These are phyloP conservation scores for Venturia asperata DNA, from an alignment of 2,329 filamentous ascomycete species.

Conservation along the genomic window DNA sequence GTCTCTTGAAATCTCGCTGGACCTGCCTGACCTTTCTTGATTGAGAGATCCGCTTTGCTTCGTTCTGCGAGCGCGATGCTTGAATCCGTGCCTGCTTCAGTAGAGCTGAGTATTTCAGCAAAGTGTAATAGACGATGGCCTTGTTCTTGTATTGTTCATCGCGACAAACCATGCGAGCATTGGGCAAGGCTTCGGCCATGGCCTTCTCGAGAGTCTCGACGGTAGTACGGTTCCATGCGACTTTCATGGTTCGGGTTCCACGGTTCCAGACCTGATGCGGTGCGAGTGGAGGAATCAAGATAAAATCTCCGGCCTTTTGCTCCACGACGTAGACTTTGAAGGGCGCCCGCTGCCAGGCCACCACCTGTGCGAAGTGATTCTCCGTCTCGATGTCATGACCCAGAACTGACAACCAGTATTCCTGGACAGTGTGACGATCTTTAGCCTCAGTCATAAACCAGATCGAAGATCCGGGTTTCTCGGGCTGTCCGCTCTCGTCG, in stretches of 20 bases:
- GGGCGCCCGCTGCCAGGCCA: constrained; percentile 89
- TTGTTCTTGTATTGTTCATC: constrained; percentile 99
- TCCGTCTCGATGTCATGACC: constrained; percentile 97
- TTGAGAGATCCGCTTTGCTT: constrained; percentile 33
- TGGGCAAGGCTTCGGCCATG: constrained; percentile 77
- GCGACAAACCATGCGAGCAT: constrained; percentile 82
- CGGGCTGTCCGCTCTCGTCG: constrained; percentile 60
- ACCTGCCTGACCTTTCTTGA: constrained; percentile 58
- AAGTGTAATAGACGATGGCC: constrained; percentile 81
- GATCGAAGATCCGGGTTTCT: constrained; percentile 76
- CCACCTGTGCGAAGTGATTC: constrained; percentile 91
- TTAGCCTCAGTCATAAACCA: constrained; percentile 99
- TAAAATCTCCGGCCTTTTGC: constrained; percentile 83
- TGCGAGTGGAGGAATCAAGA: constrained; percentile 84
- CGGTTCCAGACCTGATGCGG: constrained; percentile 98
- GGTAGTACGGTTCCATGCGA: constrained; percentile 94
- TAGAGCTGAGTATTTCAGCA: constrained; percentile 65
- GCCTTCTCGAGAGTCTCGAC: constrained; percentile 85
- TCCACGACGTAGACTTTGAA: constrained; percentile 92
- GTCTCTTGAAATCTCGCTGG: constrained; percentile 71
- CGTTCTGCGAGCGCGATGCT: constrained; percentile 39
- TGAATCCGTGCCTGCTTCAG: constrained; percentile 53
- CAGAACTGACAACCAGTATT: constrained; percentile 87
- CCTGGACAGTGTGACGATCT: constrained; percentile 80
- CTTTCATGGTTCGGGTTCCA: constrained; percentile 91